Conservation (phyloP, 345 rosid species). For the Salix dunnii region DNA sequence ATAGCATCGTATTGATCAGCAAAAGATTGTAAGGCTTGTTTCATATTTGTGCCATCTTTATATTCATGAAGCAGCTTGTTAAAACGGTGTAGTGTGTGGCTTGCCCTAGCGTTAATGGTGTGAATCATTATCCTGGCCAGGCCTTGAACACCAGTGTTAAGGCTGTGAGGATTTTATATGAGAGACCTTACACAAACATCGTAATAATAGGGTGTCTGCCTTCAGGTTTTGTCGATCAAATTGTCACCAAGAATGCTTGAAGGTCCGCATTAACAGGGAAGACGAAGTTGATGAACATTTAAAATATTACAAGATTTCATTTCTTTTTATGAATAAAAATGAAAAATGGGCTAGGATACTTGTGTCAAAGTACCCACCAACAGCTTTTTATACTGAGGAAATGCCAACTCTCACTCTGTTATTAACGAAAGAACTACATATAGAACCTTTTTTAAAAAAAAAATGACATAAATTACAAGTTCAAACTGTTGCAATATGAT, state of each 20-base stretch:
- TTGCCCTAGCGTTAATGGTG: too few species aligned
- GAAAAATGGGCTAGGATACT: neutral
- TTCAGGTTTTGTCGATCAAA: conserved; percentile 29
- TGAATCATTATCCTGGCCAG: neutral
- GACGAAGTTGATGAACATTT: neutral
- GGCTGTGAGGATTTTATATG: conserved; percentile 12
- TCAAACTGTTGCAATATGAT: too few species aligned
- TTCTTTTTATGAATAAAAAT: neutral
- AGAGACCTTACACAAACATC: conserved; percentile 18
- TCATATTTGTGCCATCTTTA: neutral
- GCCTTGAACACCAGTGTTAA: conserved; percentile 19
- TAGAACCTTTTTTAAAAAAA: too few species aligned
- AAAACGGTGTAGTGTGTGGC: too few species aligned
- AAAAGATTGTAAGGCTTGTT: conserved; percentile 16
- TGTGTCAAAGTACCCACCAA: neutral
- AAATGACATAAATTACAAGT: too few species aligned
- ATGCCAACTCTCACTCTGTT: neutral
- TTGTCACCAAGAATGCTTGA: conserved; percentile 17
- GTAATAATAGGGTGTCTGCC: conserved; percentile 29
- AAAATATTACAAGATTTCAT: neutral
- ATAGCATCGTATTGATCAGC: conserved; percentile 19
- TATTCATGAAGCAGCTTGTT: conserved; percentile 7
- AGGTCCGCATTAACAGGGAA: conserved; percentile 17
- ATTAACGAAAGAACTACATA: too few species aligned
- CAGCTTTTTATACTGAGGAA: neutral